Base-by-base conservation (phyloP, 202 grass and related monocot species). In the Brachypodium distachyon region DNA sequence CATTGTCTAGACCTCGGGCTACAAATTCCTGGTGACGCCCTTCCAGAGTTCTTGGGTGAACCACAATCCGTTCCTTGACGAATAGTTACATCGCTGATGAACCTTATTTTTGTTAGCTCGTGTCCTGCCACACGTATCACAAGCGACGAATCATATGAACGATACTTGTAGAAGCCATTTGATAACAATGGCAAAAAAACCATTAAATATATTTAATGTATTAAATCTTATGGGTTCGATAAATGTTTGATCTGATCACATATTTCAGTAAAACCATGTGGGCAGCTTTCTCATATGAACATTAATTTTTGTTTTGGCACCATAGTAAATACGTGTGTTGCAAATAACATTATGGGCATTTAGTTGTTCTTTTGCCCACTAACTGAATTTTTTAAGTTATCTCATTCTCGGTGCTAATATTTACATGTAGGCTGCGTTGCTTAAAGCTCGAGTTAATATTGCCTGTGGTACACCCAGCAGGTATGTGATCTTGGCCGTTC, bases 401-500 rank as follows among this genome's bases (percentile, higher is more conserved):
- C 25, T 69, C 18, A 57, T 44, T 38, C 50, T 63, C 42, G 47
- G 28, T 60, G 46, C 12, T 53, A 18, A 63, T 53, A 58, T 72
- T 74, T 2, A 41, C 29, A 42, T 77, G 60, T 62, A 97, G 93
- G 88, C 70, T 9, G 49, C 28, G 7, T 85, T 91, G 74, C 90
- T 97, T 39, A 85, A 93, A 54, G 73, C 27, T 72, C 81, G 86
- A 84, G 88, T 93, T 67, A 97, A 97, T 86, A 89, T 93, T 85
- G 94, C 90, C 21, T 89, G 87, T 69, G 94, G 94, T 84, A 97
- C 94, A 67, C 94, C 94, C 67, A 97, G 81, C 90, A 97, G 94
- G 94, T 91, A 82, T 57, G 26, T 48, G 34, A 62, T 52, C 53
- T 38, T 74, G 68, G 28, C 40, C 73, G 68, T 84, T 79, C 52